phyloP scores from a whole-genome alignment of 2,329 filamentous ascomycete species.

The Claviceps spartinae region DNA sequence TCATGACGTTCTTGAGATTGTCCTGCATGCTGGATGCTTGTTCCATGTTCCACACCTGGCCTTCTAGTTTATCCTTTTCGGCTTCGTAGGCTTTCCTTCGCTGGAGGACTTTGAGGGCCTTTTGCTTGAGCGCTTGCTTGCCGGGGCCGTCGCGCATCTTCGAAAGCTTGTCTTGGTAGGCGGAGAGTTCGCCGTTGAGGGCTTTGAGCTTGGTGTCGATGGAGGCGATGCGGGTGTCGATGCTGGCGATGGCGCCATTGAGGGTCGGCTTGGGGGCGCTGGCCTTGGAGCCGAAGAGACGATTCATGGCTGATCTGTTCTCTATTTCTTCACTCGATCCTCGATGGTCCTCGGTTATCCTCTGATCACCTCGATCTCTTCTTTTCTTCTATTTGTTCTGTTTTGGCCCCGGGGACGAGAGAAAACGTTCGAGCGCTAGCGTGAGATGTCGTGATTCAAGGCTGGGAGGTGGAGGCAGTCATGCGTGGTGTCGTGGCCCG shows the following conservation, averaged over 20 bases:
- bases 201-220: slow-evolving; percentile 92
- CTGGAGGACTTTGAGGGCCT: slow-evolving; percentile 86
- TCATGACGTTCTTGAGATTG: slow-evolving; percentile 97
- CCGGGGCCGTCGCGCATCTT: slow-evolving; percentile 95
- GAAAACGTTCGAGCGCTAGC: too few species aligned
- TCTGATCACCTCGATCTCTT: too few species aligned
- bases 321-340: background rate
- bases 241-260: slow-evolving; percentile 67
- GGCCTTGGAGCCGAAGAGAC: slow-evolving; percentile 81
- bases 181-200: slow-evolving; percentile 76
- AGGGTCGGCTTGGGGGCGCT: slow-evolving; percentile 83
- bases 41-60: slow-evolving; percentile 98
- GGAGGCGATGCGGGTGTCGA: slow-evolving; percentile 69
- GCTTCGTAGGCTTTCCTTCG: slow-evolving; percentile 88
- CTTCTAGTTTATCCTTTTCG: slow-evolving; percentile 84
- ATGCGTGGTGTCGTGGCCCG: too few species aligned
- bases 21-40: slow-evolving; percentile 97
- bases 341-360: too few species aligned
- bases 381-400: too few species aligned
- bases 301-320: slow-evolving; percentile 54
- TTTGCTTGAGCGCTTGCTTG: slow-evolving; percentile 83
- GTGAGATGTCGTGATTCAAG: too few species aligned
- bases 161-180: slow-evolving; percentile 74
- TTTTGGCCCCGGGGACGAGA: too few species aligned
- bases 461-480: too few species aligned